phyloP scores from a whole-genome alignment of 257 asterid genomes.

The Voacanga thouarsii region DNA sequence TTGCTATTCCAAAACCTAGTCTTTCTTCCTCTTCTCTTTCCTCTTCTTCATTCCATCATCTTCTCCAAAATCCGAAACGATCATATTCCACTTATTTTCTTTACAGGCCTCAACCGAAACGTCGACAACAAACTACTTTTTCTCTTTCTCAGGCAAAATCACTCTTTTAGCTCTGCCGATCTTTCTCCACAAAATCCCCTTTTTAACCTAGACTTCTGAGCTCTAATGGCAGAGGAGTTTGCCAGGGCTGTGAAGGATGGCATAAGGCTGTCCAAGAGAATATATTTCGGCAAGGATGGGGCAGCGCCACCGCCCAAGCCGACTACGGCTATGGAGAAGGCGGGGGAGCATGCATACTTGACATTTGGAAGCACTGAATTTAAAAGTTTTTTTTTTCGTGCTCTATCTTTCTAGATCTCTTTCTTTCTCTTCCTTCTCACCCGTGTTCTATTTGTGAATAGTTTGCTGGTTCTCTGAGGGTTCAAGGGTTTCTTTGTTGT shows the following conservation, averaged over 20 bases:
- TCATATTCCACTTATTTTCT: not conserved
- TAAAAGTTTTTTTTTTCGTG: too few species aligned
- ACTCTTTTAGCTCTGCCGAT: slow-evolving; percentile 9
- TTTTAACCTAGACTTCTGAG: not conserved
- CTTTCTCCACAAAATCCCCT: not conserved
- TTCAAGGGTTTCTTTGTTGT: too few species aligned
- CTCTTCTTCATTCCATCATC: too few species aligned
- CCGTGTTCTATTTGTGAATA: too few species aligned
- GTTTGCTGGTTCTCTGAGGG: too few species aligned
- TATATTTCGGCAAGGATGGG: slow-evolving; percentile 79
- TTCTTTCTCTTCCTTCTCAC: too few species aligned
- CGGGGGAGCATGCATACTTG: slow-evolving; percentile 34
- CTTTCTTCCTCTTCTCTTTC: too few species aligned
- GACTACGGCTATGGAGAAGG: slow-evolving; percentile 54
- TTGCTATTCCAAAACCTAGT: too few species aligned
- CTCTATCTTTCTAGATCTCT: too few species aligned
- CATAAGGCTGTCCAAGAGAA: slow-evolving; percentile 70
- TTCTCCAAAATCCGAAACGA: slow-evolving; percentile 16
- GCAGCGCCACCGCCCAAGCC: slow-evolving; percentile 86
- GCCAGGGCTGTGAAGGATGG: slow-evolving; percentile 86
- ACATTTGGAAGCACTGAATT: too few species aligned
- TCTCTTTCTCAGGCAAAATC: not conserved
- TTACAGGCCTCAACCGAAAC: not conserved
- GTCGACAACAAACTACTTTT: not conserved
- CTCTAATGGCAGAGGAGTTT: slow-evolving; percentile 73